Base-by-base conservation (phyloP, 2,329 filamentous ascomycete genomes). In the Aureobasidium sp. region DNA sequence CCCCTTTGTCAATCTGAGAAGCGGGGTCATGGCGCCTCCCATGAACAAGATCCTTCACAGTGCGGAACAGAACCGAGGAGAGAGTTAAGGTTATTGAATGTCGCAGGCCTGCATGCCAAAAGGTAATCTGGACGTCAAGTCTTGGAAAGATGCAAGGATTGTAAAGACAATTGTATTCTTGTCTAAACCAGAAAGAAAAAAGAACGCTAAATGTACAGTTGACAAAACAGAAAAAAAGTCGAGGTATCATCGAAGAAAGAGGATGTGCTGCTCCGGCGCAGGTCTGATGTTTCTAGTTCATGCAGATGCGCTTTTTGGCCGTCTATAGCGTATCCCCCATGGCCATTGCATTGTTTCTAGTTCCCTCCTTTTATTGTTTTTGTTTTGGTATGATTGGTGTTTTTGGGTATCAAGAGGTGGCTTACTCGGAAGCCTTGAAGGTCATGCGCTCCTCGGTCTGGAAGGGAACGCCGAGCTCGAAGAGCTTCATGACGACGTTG, bases 381-480 rank as follows among this genome's bases (percentile, higher is more conserved):
- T 33, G 11, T 31, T 17, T 52, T 9, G 22, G 31, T 52, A 6
- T 44, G 8, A n/a, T 24, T 17, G n/a, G 22, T 35, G 4, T n/a
- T 8, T 52, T 27, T 29, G 50, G 35, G 37, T 31, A 54, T 54
- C 50, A 29, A 33, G 19, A 5, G 27, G 7, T 48, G 15, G 29
- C 47, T 64, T 68, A 72, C 48, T 70, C 71, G 47, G 72, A 75
- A 68, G 75, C 75, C 76, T 77, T 79, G 67, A 81, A 79, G 47
- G 67, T 70, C 66, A 77, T 76, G 65, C 77, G 70, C 71, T 78
- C 75, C 2, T 71, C 69, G 39, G 67, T 83, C 69, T 85, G 76
- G 75, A 97, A 97, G 39, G 93, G 92, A 63, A 97, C 93, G 70
- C 93, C 93, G 15, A 97, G 85, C 82, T 97, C 93, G 68, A 97